These are phyloP conservation scores for Aspergillus sojae DNA, from an alignment of 2,329 filamentous ascomycete genomes.

Conservation along the genomic window DNA sequence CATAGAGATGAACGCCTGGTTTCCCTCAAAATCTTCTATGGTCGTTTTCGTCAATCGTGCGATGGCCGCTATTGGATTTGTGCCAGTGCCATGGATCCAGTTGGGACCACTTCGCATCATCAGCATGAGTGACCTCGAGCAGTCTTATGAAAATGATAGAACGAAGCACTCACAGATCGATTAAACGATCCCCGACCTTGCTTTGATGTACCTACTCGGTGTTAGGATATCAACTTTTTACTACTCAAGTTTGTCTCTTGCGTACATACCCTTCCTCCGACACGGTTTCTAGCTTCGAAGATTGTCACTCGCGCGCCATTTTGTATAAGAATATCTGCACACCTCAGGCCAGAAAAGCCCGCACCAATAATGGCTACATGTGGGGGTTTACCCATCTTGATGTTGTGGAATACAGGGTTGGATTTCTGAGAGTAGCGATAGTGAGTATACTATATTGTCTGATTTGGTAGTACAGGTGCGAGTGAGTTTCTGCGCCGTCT, in stretches of 20 bases:
- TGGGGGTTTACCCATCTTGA: constrained; percentile 42
- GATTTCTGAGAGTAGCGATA: neutral
- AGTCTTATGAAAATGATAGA: no score
- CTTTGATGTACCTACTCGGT: constrained; percentile 52
- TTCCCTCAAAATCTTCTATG: constrained; percentile 57
- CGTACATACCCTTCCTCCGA: constrained; percentile 58
- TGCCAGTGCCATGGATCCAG: constrained; percentile 65
- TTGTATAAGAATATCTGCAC: constrained; percentile 59
- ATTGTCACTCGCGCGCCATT: constrained; percentile 61
- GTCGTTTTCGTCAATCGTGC: constrained; percentile 55
- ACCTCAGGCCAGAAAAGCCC: constrained; percentile 62
- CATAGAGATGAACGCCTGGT: constrained; percentile 51
- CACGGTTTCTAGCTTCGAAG: constrained; percentile 60
- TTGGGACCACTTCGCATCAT: constrained; percentile 57
- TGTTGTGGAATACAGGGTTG: neutral
- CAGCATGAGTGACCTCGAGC: constrained; percentile 11
- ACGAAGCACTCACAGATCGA: constrained; percentile 56
- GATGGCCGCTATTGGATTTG: constrained; percentile 63
- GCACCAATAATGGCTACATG: constrained; percentile 63
- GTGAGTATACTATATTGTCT: neutral
- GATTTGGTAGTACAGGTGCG: no score
- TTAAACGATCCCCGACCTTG: constrained; percentile 50
- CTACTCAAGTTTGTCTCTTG: neutral
- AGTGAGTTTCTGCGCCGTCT: no score
- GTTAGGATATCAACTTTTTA: constrained; percentile 11